Evolutionary conservation across 2,329 filamentous ascomycete species (phyloP).

Genomic region (Fusarium odoratissimum): DNA sequence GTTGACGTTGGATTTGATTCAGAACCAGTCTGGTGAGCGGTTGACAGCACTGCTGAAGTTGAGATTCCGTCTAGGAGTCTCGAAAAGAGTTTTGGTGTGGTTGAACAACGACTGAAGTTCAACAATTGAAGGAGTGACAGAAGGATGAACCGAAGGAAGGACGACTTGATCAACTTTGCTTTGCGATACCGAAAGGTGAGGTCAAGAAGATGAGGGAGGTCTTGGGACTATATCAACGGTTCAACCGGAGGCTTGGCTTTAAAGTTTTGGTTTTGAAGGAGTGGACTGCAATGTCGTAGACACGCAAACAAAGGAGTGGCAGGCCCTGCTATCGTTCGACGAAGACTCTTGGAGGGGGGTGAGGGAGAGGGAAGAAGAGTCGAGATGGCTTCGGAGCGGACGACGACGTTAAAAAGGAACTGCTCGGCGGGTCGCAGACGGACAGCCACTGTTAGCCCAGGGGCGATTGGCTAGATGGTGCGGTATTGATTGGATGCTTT

Average conservation of each 20-base stretch:
- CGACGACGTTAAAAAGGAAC: slow-evolving; percentile 48
- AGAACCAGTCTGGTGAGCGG: slow-evolving; percentile 44
- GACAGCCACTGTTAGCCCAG: slow-evolving; percentile 36
- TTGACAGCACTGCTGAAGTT: slow-evolving; percentile 40
- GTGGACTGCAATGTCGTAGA: slow-evolving; percentile 49
- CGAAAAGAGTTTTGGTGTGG: slow-evolving; percentile 29
- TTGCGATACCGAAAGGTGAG: slow-evolving; percentile 28
- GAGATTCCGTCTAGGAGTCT: slow-evolving; percentile 45
- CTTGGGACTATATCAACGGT: slow-evolving; percentile 44
- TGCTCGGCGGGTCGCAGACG: slow-evolving; percentile 38
- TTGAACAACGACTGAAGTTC: slow-evolving; percentile 42
- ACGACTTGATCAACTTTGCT: slow-evolving; percentile 38
- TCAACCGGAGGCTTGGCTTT: slow-evolving; percentile 45
- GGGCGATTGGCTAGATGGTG: slow-evolving; percentile 36
- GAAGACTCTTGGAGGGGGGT: slow-evolving; percentile 45
- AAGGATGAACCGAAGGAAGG: slow-evolving; percentile 40
- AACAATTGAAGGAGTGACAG: slow-evolving; percentile 41
- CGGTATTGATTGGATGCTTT: slow-evolving; percentile 41
- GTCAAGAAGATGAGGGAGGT: slow-evolving; percentile 32
- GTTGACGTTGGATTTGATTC: slow-evolving; percentile 33
- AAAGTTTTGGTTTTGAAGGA: slow-evolving; percentile 44
- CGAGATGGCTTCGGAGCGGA: slow-evolving; percentile 40
- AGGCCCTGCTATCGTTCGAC: slow-evolving; percentile 44
- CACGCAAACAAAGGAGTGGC: slow-evolving; percentile 48
- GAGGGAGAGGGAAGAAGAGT: slow-evolving; percentile 37